phyloP scores from a whole-genome alignment of 192 early-diverging fungal genomes.

The Coemansia sp. region DNA sequence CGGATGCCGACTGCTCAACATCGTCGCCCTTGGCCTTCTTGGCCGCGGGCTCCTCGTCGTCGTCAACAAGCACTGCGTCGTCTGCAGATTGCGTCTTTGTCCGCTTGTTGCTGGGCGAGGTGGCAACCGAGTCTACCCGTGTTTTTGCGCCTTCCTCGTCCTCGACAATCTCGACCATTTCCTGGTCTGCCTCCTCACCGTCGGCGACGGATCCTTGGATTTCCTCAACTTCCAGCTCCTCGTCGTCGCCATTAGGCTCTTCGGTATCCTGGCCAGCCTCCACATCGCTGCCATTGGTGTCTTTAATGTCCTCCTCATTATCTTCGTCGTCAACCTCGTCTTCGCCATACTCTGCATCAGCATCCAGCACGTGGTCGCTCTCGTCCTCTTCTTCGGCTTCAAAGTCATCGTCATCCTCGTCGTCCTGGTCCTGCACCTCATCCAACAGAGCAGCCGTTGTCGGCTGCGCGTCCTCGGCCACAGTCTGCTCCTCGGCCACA shows the following conservation, averaged over 20 bases:
- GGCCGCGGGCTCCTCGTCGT: conserved; percentile 6
- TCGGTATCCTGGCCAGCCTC: conserved; percentile 19
- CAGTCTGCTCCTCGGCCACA: conserved; percentile 1
- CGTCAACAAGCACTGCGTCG: not conserved
- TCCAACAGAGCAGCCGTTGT: conserved; percentile 23
- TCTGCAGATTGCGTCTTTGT: conserved; percentile 5
- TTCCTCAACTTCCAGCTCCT: conserved; percentile 37
- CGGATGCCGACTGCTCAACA: no score
- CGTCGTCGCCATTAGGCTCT: conserved; percentile 32
- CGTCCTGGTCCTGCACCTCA: conserved; percentile 5
- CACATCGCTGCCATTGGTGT: not conserved
- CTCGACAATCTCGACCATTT: not conserved
- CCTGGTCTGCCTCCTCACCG: not conserved
- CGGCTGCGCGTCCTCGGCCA: conserved; percentile 5
- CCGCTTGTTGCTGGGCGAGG: conserved; percentile 22
- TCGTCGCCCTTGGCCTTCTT: conserved; percentile 21
- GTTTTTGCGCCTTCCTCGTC: conserved; percentile 11
- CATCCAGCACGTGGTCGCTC: conserved; percentile 32
- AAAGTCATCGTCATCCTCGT: conserved; percentile 39
- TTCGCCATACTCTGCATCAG: conserved; percentile 7
- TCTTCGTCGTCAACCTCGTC: conserved; percentile 12
- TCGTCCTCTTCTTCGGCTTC: conserved; percentile 36
- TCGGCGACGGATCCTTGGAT: conserved; percentile 8
- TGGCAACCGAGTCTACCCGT: conserved; percentile 9
- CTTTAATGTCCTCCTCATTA: conserved; percentile 5